These are phyloP conservation scores for Daldinia eschscholtzii DNA, from an alignment of 2,329 filamentous ascomycete genomes.

Conservation along the genomic window DNA sequence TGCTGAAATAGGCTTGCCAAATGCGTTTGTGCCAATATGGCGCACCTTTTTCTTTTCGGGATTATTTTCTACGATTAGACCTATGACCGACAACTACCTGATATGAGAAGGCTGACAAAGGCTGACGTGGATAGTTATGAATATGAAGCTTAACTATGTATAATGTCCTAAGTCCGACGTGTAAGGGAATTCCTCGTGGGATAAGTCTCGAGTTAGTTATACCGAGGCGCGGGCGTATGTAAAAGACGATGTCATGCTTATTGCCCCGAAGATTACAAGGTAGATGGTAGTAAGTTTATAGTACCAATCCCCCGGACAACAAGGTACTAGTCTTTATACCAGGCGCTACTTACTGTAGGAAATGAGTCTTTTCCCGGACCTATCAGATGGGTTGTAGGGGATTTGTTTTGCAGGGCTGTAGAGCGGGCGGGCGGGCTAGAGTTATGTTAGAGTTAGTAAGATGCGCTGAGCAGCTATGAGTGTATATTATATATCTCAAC, in stretches of 20 bases:
- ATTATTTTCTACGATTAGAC: constrained; percentile 20
- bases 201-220: constrained; percentile 4
- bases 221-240: neutral
- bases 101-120: constrained; percentile 26
- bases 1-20: constrained; percentile 27
- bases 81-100: constrained; percentile 13
- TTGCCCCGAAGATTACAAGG: neutral
- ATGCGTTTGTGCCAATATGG: constrained; percentile 23
- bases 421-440: neutral
- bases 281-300: constrained; percentile 20
- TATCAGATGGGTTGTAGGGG: constrained; percentile 21
- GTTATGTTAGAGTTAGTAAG: constrained; percentile 25
- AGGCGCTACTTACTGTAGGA: neutral
- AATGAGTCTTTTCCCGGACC: constrained; percentile 36
- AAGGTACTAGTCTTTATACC: constrained; percentile 3
- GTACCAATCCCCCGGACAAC: constrained; percentile 3
- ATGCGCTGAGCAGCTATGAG: constrained; percentile 11
- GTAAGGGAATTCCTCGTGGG: neutral
- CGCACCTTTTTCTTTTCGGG: constrained; percentile 26
- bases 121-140: constrained; percentile 24
- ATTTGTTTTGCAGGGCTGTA: constrained; percentile 33
- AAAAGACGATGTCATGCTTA: constrained; percentile 1
- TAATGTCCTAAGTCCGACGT: constrained; percentile 31
- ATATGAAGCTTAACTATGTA: constrained; percentile 1
- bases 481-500: constrained; percentile 16